These are phyloP conservation scores for Suillus sp. DNA, from an alignment of 768 basidiomycete genomes.

Conservation along the genomic window DNA sequence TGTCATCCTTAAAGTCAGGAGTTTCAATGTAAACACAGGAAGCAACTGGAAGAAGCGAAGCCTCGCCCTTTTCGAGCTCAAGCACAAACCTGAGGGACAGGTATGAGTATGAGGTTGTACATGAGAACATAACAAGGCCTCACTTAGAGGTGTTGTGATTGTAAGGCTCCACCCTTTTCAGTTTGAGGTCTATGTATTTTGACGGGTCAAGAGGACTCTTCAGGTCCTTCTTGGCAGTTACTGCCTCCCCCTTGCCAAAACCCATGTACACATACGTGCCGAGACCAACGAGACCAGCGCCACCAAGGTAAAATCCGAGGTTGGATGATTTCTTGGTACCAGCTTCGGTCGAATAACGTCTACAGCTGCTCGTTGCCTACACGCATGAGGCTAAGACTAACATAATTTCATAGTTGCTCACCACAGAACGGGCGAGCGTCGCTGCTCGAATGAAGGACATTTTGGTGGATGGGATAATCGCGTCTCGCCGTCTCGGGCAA, in stretches of 20 bases:
- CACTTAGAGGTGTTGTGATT: constrained; percentile 93
- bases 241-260: constrained; percentile 31
- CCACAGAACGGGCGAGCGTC: constrained; percentile 44
- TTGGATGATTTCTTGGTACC: constrained; percentile 50
- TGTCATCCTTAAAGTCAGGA: constrained; percentile 67
- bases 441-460: constrained; percentile 50
- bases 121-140: constrained; percentile 23
- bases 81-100: constrained; percentile 64
- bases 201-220: constrained; percentile 76
- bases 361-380: constrained; percentile 38
- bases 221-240: constrained; percentile 43
- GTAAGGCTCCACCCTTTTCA: constrained; percentile 81
- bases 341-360: constrained; percentile 50
- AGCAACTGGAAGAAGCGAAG: constrained; percentile 76
- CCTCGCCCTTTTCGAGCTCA: constrained; percentile 75
- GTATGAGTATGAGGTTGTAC: constrained; percentile 6
- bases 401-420: constrained; percentile 20
- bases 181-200: constrained; percentile 76
- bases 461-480: constrained; percentile 13
- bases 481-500: constrained; percentile 1
- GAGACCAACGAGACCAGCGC: constrained; percentile 46
- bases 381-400: background rate
- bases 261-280: constrained; percentile 57
- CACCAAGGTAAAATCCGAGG: constrained; percentile 49
- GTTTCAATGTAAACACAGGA: constrained; percentile 80